phyloP scores from a whole-genome alignment of 2,329 filamentous ascomycete species.

The Sporothrix brunneoviolacea region DNA sequence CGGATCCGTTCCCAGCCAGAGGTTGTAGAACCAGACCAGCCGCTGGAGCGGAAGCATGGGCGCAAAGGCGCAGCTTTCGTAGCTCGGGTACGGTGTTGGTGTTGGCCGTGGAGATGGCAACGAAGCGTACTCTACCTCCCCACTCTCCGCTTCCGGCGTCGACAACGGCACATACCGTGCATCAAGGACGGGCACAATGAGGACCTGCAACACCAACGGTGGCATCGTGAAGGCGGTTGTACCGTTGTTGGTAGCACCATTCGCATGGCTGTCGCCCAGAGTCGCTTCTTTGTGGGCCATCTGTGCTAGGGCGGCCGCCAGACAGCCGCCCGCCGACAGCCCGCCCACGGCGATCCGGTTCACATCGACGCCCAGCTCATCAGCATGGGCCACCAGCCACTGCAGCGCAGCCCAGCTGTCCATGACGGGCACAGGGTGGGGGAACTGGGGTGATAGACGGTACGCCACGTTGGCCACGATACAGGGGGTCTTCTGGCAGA shows the following conservation, averaged over 20 bases:
- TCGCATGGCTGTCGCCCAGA: background rate
- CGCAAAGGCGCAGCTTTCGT: constrained; percentile 9
- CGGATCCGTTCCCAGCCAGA: constrained; percentile 12
- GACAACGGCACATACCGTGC: constrained; percentile 23
- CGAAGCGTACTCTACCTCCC: too few species aligned
- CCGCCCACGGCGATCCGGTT: constrained; percentile 23
- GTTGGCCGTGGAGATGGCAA: too few species aligned
- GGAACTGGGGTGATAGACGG: constrained; percentile 42
- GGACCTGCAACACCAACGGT: constrained; percentile 26
- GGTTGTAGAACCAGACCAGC: constrained; percentile 15
- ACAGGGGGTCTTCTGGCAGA: constrained; percentile 3
- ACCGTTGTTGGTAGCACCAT: too few species aligned
- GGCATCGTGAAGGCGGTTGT: too few species aligned
- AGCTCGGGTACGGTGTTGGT: constrained; percentile 15
- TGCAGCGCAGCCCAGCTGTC: constrained; percentile 29
- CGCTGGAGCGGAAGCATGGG: constrained; percentile 15
- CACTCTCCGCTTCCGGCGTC: too few species aligned
- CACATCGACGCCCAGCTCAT: constrained; percentile 20
- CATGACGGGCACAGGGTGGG: constrained; percentile 37
- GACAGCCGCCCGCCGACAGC: constrained; percentile 24
- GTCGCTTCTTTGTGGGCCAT: constrained; percentile 30
- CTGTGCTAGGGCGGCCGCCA: constrained; percentile 29
- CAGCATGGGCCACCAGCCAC: constrained; percentile 29
- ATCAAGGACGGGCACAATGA: constrained; percentile 33
- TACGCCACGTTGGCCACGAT: constrained; percentile 34